These are phyloP conservation scores for Populus hybrid DNA, from an alignment of 441 rosid species.

Conservation along the genomic window DNA sequence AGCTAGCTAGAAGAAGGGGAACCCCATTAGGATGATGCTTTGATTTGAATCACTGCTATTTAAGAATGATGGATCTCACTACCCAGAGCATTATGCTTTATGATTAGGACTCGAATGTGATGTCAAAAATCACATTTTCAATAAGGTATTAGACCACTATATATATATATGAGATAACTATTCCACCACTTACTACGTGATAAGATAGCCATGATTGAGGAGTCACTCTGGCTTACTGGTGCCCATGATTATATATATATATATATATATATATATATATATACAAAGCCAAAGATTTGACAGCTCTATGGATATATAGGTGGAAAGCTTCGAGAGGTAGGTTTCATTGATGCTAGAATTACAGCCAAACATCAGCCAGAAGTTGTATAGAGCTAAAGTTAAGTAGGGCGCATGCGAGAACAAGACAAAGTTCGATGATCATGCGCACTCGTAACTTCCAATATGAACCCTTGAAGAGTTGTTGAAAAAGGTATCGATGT, in stretches of 20 bases:
- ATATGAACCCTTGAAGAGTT: too few species aligned
- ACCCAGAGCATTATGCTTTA: too few species aligned
- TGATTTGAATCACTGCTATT: neutral
- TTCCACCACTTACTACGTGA: neutral
- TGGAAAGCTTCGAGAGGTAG: neutral
- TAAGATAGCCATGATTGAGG: neutral
- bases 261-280: too few species aligned
- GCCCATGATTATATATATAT: too few species aligned
- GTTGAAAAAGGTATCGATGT: too few species aligned
- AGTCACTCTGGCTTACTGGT: neutral
- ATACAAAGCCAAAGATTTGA: neutral
- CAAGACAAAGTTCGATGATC: too few species aligned
- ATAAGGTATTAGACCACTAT: too few species aligned
- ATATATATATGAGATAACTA: neutral
- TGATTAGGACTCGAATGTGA: neutral
- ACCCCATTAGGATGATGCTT: too few species aligned
- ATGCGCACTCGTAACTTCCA: too few species aligned
- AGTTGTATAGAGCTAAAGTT: neutral
- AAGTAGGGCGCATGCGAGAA: too few species aligned
- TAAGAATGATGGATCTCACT: too few species aligned
- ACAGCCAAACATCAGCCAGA: neutral
- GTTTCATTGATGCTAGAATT: neutral
- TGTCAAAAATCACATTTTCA: neutral
- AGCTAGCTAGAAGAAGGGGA: too few species aligned
- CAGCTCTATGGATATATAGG: neutral